phyloP scores from a whole-genome alignment of 2,329 filamentous ascomycete species.

The Ascochyta rabiei region DNA sequence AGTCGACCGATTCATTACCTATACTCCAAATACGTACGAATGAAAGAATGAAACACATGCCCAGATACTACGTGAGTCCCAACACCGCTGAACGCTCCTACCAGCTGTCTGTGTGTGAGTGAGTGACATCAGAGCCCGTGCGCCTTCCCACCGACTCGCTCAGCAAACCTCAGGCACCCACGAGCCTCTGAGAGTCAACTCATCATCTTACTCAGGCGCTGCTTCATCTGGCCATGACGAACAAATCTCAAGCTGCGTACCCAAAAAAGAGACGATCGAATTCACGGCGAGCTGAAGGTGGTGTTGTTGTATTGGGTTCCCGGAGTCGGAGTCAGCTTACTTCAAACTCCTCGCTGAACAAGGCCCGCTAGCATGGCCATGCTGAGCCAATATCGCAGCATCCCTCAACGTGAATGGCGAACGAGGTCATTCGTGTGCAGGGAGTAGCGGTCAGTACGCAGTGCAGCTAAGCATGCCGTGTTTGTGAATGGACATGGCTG shows the following conservation, averaged over 20 bases:
- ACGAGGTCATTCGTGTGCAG: too few species aligned
- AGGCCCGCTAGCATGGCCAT: too few species aligned
- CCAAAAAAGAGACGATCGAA: not conserved
- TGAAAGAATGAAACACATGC: conserved; percentile 4
- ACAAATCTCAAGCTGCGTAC: not conserved
- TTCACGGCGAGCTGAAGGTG: not conserved
- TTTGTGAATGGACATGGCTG: too few species aligned
- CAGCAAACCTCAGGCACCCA: not conserved
- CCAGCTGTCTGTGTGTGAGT: conserved; percentile 1
- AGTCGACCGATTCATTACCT: conserved; percentile 33
- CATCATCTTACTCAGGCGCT: not conserved
- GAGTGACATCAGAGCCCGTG: conserved; percentile 6
- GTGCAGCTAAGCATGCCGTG: too few species aligned
- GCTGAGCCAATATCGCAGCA: too few species aligned
- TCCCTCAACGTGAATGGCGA: too few species aligned
- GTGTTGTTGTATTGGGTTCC: not conserved
- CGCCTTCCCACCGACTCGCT: not conserved
- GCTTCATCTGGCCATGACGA: not conserved
- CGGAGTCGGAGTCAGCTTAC: conserved; percentile 15
- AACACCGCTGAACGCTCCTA: not conserved
- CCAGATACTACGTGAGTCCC: not conserved
- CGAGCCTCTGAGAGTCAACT: not conserved
- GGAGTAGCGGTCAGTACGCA: too few species aligned
- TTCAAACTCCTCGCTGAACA: not conserved
- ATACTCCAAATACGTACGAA: conserved; percentile 40